These are phyloP conservation scores for Marasmius fiardii DNA, from an alignment of 1,284 basidiomycete species.

Conservation along the genomic window DNA sequence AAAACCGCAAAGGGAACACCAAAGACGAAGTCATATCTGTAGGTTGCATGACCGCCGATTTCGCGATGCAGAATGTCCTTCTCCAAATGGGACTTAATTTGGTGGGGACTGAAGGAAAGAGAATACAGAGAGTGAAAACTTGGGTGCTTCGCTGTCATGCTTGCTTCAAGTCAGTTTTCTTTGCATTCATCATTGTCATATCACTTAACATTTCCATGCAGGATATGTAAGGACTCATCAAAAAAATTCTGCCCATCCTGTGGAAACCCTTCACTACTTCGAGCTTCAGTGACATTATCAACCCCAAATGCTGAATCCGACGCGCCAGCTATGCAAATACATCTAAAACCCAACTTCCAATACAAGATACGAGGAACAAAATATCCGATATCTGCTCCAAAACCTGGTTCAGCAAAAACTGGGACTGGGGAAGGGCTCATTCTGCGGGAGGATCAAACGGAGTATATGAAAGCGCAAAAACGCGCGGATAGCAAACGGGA, in stretches of 20 bases:
- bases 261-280: constrained; percentile 89
- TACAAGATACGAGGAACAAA: constrained; percentile 91
- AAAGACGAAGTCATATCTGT: constrained; percentile 50
- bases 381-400: constrained; percentile 92
- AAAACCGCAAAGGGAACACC: constrained; percentile 36
- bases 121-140: constrained; percentile 89
- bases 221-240: constrained; percentile 93
- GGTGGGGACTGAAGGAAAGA: constrained; percentile 89
- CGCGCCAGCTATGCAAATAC: constrained; percentile 73
- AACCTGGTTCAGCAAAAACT: constrained; percentile 83
- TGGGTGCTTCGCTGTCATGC: constrained; percentile 98
- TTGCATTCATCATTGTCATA: neutral
- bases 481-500: constrained; percentile 66
- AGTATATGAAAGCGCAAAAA: constrained; percentile 82
- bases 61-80: constrained; percentile 98
- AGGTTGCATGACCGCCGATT: constrained; percentile 98
- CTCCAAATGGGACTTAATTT: constrained; percentile 93
- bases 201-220: constrained; percentile 28
- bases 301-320: constrained; percentile 56
- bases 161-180: constrained; percentile 90
- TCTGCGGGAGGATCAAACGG: constrained; percentile 86
- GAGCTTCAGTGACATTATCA: constrained; percentile 87
- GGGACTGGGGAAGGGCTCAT: constrained; percentile 81
- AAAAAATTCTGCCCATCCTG: constrained; percentile 98
- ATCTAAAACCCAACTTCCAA: constrained; percentile 94